phyloP scores from a whole-genome alignment of 202 grass and related monocot genomes.

The Eragrostis tef region DNA sequence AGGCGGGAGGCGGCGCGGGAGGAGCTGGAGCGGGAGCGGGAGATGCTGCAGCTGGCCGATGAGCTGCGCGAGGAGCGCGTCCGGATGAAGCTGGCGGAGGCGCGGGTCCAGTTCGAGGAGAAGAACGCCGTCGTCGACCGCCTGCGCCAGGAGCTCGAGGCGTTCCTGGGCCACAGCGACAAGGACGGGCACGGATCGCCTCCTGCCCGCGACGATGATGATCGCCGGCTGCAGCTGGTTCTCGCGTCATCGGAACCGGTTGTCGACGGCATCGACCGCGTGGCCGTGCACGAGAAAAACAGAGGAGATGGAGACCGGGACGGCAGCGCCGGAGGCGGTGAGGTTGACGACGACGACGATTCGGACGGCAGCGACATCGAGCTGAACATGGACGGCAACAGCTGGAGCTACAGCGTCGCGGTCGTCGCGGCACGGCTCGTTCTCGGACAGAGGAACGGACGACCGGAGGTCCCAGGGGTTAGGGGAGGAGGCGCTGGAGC shows the following conservation, averaged over 20 bases:
- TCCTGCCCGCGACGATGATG: neutral
- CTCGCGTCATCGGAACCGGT: slow-evolving; percentile 12
- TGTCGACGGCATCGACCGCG: neutral
- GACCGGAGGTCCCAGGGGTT: slow-evolving; percentile 32
- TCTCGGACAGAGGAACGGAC: slow-evolving; percentile 28
- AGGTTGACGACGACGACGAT: slow-evolving; percentile 19
- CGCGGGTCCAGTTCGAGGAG: slow-evolving; percentile 84
- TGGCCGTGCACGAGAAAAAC: neutral
- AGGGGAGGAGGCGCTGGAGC: slow-evolving; percentile 4
- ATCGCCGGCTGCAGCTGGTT: neutral
- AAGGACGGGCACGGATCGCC: neutral
- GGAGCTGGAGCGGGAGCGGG: slow-evolving; percentile 69
- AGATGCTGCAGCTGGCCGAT: slow-evolving; percentile 79
- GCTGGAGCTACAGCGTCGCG: slow-evolving; percentile 50
- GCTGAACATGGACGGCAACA: slow-evolving; percentile 71
- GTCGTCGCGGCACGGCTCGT: slow-evolving; percentile 36
- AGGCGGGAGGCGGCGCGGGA: slow-evolving; percentile 55
- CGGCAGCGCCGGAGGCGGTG: neutral
- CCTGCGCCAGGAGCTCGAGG: slow-evolving; percentile 67
- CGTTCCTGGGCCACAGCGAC: slow-evolving; percentile 51
- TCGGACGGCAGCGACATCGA: slow-evolving; percentile 84
- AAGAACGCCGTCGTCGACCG: slow-evolving; percentile 75
- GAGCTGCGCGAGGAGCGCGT: slow-evolving; percentile 88
- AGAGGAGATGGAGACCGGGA: neutral
- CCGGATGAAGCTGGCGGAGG: slow-evolving; percentile 87